A percentile compares a stretch with the other conserved stretches of the same genome.
phyloP scores from a whole-genome alignment of 1,284 basidiomycete genomes.

The Neolentinus lepideus region DNA sequence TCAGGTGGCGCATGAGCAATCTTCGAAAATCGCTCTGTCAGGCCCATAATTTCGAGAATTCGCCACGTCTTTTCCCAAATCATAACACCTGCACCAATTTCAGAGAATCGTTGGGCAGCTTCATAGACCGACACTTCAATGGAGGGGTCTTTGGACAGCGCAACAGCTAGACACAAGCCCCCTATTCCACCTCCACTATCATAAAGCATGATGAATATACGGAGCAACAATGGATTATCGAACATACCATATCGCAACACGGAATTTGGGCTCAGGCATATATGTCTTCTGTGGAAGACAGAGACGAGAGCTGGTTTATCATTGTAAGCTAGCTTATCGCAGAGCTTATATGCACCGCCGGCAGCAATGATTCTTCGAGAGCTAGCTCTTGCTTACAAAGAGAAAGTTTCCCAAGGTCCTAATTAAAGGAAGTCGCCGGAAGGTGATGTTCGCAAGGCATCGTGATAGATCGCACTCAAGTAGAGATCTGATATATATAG shows the following conservation, averaged over 20 bases:
- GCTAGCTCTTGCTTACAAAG: no score
- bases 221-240: background rate
- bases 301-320: no score
- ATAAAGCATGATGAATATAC: background rate
- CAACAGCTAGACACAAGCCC: constrained; percentile 36
- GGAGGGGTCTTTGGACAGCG: constrained; percentile 28
- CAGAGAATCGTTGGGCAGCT: constrained; percentile 36
- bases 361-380: no score
- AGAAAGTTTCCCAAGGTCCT: no score
- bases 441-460: no score
- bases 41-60: constrained; percentile 32
- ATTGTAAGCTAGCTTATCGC: no score
- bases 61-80: constrained; percentile 37
- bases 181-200: constrained; percentile 42
- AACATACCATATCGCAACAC: constrained; percentile 15
- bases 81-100: constrained; percentile 44
- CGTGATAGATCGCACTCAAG: no score
- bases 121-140: constrained; percentile 42
- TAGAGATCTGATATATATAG: no score
- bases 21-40: constrained; percentile 29
- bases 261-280: constrained; percentile 4
- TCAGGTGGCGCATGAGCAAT: constrained; percentile 35
- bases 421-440: no score
- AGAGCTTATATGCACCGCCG: no score
- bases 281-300: background rate